Evolutionary conservation across 2,329 filamentous ascomycete species (phyloP), one percentile per base, ranked within the genome.

Genomic region (Tolypocladium pustulatum): DNA sequence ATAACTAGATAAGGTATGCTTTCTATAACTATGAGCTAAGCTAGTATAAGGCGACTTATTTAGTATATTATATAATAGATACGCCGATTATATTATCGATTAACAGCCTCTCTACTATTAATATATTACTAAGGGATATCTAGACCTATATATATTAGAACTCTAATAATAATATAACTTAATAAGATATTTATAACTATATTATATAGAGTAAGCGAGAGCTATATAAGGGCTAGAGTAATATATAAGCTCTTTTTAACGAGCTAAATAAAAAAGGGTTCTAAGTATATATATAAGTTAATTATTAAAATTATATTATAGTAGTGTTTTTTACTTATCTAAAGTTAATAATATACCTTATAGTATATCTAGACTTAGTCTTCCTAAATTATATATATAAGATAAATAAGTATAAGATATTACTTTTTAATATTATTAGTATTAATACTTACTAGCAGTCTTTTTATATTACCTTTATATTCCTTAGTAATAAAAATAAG

Each of bases 381-480:
- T n/a, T 68, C 38, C 32, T 68, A 30, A 60, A 65, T 38, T 67
- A 57, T 52, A 66, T 58, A 12, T 66, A 67, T 41, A 66, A 68
- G 55, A 67, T 58, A 6, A 67, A 66, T 41, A 66, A 65, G 53
- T 63, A 65, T 36, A 40, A 25, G 3, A 67, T 68, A 58, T 62
- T 56, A 5, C 58, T 68, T 15, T 59, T 67, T 27, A 59, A 66
- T 57, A 66, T 67, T 5, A 58, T 67, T 59, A 58, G 59, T 2
- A 58, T 68, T 58, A 54, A 65, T 59, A 55, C 60, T 46, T 66
- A 53, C 41, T 27, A 65, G 37, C 41, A 56, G 2, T 63, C 61
- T 2, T 68, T 67, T 41, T 68, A 52, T 57, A 65, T 67, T 54
- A 58, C 60, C 6, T 67, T 67, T 61, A 61, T 61, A 52, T 66